A percentile compares a stretch with the other conserved stretches of the same genome.
phyloP scores from a whole-genome alignment of 176 grass and related monocot genomes.

The Oropetium thomaeum region DNA sequence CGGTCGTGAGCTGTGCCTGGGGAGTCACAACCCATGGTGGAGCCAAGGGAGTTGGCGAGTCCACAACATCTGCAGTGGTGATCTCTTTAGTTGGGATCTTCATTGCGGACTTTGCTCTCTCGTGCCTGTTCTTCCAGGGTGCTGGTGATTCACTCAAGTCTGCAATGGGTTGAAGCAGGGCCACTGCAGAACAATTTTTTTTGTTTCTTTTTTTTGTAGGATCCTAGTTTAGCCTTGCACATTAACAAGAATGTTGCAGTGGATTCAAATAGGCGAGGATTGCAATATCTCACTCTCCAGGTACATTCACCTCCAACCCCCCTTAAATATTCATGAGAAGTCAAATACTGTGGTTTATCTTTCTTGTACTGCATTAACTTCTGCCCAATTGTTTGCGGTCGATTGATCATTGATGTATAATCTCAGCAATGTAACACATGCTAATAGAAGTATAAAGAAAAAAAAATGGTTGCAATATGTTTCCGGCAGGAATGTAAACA shows the following conservation, averaged over 20 bases:
- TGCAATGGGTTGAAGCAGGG: slow-evolving; percentile 68
- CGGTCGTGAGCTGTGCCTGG: slow-evolving; percentile 94
- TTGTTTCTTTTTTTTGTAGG: neutral
- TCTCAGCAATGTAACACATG: slow-evolving; percentile 4
- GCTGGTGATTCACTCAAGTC: slow-evolving; percentile 90
- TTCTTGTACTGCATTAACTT: slow-evolving; percentile 11
- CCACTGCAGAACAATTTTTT: neutral
- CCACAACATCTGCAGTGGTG: slow-evolving; percentile 90
- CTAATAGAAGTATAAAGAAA: slow-evolving; percentile 11
- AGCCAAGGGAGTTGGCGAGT: slow-evolving; percentile 93
- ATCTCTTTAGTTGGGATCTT: slow-evolving; percentile 88
- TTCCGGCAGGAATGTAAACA: neutral
- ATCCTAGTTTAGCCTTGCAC: slow-evolving; percentile 37
- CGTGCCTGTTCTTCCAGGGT: slow-evolving; percentile 89
- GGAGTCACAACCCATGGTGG: slow-evolving; percentile 88
- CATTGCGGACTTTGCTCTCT: slow-evolving; percentile 74
- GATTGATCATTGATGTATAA: slow-evolving; percentile 33
- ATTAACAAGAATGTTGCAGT: slow-evolving; percentile 16
- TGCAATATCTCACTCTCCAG: slow-evolving; percentile 28
- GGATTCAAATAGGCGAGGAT: slow-evolving; percentile 15
- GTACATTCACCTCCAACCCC: slow-evolving; percentile 18
- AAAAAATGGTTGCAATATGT: slow-evolving; percentile 6
- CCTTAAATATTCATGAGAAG: neutral
- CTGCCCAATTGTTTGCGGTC: neutral
- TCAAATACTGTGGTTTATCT: slow-evolving; percentile 11